Base-by-base conservation (phyloP, 108 stramenopile genomes). In the Epithemia pelagica region DNA sequence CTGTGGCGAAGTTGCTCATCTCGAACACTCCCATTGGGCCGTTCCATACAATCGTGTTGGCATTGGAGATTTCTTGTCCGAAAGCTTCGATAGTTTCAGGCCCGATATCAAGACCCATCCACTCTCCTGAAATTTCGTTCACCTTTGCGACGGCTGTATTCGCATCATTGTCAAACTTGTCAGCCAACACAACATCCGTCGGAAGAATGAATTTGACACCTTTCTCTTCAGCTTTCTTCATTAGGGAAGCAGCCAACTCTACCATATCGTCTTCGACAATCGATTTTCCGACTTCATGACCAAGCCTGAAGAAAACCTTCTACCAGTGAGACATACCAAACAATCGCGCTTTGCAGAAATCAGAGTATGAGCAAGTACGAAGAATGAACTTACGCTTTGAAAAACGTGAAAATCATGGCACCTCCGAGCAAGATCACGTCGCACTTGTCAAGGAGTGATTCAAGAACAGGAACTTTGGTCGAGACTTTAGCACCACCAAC, bases 361-460 rank as follows among this genome's bases (percentile, higher is more conserved):
- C n/a, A n/a, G n/a, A n/a, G n/a, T n/a, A n/a, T n/a, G n/a, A n/a
- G n/a, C n/a, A n/a, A n/a, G n/a, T n/a, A n/a, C n/a, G n/a, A n/a
- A n/a, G n/a, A n/a, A n/a, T 15, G 10, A 15, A 46, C 37, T 46
- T 46, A 46, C n/a, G 95, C 96, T 80, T 91, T 92, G 74, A 96
- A 96, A 74, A 99, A 98, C 27, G 99, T 98, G 77, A 98, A 98
- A 56, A 96, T 96, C 99, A 99, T 98, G 59, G 96, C 99, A 1
- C 99, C 99, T 54, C 99, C 96, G 64, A 99, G 73, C 64, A 99
- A 72, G 57, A 98, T 91, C 20, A 75, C 77, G 73, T 99, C 96
- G 66, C 95, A 95, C 68, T 98, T 98, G 28, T 96, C 94, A 65
- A 99, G 81, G 30, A 99, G 78, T 31, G 85, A 87, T 75, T 97